Evolutionary conservation across 164 flowering plant species (phyloP).

Genomic region (Nelumbo lutea): DNA sequence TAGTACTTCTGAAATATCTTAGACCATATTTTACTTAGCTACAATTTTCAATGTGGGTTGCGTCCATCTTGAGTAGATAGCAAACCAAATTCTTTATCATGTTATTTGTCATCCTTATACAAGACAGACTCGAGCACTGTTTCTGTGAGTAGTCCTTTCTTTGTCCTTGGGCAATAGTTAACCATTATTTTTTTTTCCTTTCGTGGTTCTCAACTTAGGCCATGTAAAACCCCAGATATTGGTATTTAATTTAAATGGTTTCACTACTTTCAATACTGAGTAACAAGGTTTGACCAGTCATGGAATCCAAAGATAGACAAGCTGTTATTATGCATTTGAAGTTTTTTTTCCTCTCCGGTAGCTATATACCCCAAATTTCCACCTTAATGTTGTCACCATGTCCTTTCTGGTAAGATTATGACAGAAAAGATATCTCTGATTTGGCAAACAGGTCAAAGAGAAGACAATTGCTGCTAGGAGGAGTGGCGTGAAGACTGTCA

Average conservation of each 20-base stretch:
- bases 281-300: background rate
- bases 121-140: no score
- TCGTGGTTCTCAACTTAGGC: background rate
- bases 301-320: background rate
- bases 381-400: background rate
- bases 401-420: background rate
- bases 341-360: background rate
- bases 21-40: no score
- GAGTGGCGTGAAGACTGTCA: conserved; percentile 75
- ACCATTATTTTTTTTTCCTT: background rate
- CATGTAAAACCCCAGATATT: background rate
- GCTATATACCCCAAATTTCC: background rate
- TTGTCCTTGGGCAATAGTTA: background rate
- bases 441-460: conserved; percentile 76
- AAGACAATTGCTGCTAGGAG: conserved; percentile 96
- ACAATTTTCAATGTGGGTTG: no score
- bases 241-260: background rate
- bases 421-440: background rate
- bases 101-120: no score
- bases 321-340: background rate
- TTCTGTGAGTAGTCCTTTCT: no score
- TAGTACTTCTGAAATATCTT: no score
- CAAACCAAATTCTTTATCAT: no score
- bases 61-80: no score
- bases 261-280: background rate